phyloP scores from a whole-genome alignment of 306 rosid species.

The Acmispon strigosus region DNA sequence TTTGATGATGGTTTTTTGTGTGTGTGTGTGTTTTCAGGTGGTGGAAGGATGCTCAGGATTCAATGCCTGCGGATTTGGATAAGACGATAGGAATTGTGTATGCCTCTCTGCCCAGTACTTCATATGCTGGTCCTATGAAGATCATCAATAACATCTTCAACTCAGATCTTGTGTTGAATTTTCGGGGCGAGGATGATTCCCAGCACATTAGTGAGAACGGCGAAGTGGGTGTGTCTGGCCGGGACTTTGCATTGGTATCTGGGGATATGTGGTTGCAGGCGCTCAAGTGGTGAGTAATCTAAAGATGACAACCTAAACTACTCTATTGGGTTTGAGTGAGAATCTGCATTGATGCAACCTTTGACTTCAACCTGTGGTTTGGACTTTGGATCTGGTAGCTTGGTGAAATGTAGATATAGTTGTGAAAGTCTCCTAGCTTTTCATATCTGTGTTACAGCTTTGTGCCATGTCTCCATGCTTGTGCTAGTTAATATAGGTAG shows the following conservation, averaged over 20 bases:
- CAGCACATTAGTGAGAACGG: slow-evolving; percentile 44
- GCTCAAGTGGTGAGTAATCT: slow-evolving; percentile 75
- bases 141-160: slow-evolving; percentile 80
- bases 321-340: slow-evolving; percentile 7
- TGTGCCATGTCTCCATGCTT: background rate
- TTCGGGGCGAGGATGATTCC: slow-evolving; percentile 68
- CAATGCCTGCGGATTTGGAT: slow-evolving; percentile 49
- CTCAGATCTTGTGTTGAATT: slow-evolving; percentile 72
- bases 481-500: slow-evolving; percentile 1
- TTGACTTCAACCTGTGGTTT: slow-evolving; percentile 17
- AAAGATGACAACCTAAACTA: background rate
- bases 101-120: slow-evolving; percentile 53
- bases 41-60: slow-evolving; percentile 93
- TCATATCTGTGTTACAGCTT: background rate
- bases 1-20: slow-evolving; percentile 5
- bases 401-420: slow-evolving; percentile 3
- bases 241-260: slow-evolving; percentile 92
- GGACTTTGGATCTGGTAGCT: slow-evolving; percentile 13
- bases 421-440: slow-evolving; percentile 2
- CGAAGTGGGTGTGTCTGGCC: slow-evolving; percentile 79
- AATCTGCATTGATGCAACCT: background rate
- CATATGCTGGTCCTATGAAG: slow-evolving; percentile 80
- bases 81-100: slow-evolving; percentile 54
- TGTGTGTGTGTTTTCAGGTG: slow-evolving; percentile 53
- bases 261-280: slow-evolving; percentile 98